Evolutionary conservation across 1,139 yeast genomes (phyloP), one percentile per base, ranked within the genome.

Genomic region (Diutina pseudorugosa): DNA sequence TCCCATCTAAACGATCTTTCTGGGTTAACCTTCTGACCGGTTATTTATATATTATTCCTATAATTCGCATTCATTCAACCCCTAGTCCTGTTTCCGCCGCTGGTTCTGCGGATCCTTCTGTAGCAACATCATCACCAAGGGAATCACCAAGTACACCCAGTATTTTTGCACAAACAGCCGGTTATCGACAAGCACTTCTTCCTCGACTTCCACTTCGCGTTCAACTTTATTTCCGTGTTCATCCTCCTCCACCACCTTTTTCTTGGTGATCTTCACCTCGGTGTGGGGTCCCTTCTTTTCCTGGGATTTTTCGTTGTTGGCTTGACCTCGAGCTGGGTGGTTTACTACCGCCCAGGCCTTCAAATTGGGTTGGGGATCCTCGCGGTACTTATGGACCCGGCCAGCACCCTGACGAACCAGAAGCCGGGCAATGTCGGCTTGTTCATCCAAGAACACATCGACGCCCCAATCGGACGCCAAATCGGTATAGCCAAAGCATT

Each of bases 161-260:
- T 79, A 72, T 62, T 73, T 73, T 58, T 77, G 82, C 25, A 79
- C 65, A 67, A 76, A 79, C 1, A 80, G 73, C 52, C 77, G 68
- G 27, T 71, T 71, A 25, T 62, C 72, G 6, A 30, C 51, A 33
- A 53, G 55, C 33, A 45, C 53, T 36, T 51, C 52, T 25, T 52
- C 56, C 48, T 62, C 65, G 20, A 55, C 61, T 50, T 62, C 65
- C 1, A 60, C 58, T 41, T 63, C 65, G 16, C 53, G 53, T 51
- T 54, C 57, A 7, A 54, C 53, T 20, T 49, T 43, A 30, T 64
- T 62, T 0, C 70, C 73, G 4, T 65, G 56, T 12, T 61, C 66
- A 53, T 67, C 61, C 47, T 55, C 55, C 56, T 57, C 60, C 58
- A 51, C 56, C 53, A 51, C 53, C 41, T 58, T 59, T 51, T 58